Evolutionary conservation across 495 filamentous ascomycete species (phyloP).

Genomic region (Penicillium manginii): DNA sequence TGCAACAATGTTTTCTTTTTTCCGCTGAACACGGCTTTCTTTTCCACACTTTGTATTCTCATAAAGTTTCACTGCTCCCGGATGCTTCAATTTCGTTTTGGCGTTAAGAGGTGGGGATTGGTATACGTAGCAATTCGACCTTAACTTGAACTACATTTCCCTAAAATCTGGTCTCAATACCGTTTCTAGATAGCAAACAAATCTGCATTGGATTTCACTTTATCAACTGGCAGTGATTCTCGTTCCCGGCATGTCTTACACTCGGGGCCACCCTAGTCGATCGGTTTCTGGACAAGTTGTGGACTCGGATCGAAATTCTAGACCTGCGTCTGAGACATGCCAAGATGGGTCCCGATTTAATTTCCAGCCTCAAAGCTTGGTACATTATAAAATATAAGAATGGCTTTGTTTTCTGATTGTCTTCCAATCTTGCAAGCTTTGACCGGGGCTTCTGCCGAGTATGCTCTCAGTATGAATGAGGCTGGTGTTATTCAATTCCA

Average conservation of each 20-base stretch:
- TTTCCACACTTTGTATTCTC: conserved; percentile 20
- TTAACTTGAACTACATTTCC: neutral
- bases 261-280: neutral
- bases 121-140: conserved; percentile 21
- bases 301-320: neutral
- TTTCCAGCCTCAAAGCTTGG: no score
- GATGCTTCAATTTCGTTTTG: conserved; percentile 10
- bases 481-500: no score
- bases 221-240: neutral
- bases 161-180: no score
- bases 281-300: neutral
- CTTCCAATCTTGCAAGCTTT: no score
- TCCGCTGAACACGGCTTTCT: neutral
- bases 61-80: conserved; percentile 5
- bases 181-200: no score
- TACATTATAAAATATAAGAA: no score
- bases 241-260: neutral
- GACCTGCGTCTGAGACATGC: neutral
- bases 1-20: conserved; percentile 5
- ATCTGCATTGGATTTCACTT: no score
- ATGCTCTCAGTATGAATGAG: no score
- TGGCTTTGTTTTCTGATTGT: no score
- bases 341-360: neutral
- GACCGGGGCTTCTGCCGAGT: no score
- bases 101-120: conserved; percentile 6